These are phyloP conservation scores for Sphagnum fallax DNA, from an alignment of 228 moss, liverwort and hornwort genomes.

Conservation along the genomic window DNA sequence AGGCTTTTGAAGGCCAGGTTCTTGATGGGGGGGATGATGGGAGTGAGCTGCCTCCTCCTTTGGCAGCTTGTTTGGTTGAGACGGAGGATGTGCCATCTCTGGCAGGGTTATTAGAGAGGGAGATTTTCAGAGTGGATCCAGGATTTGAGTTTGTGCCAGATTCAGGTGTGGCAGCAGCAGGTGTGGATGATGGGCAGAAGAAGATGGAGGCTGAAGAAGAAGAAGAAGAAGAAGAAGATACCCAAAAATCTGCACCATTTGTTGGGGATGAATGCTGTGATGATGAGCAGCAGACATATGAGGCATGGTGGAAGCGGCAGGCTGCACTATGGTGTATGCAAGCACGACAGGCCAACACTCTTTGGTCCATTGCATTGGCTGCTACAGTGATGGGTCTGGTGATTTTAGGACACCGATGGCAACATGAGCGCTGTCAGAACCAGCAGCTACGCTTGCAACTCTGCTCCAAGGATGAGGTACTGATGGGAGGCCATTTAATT, in stretches of 20 bases:
- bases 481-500: neutral
- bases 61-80: conserved; percentile 20
- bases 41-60: conserved; percentile 2
- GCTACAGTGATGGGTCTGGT: conserved; percentile 54
- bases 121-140: conserved; percentile 32
- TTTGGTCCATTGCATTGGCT: conserved; percentile 47
- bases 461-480: conserved; percentile 43
- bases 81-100: conserved; percentile 16
- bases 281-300: conserved; percentile 7
- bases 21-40: conserved; percentile 17
- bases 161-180: too few species aligned
- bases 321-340: conserved; percentile 41
- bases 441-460: conserved; percentile 50
- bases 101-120: conserved; percentile 33
- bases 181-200: neutral
- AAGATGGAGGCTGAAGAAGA: conserved; percentile 14
- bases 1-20: conserved; percentile 20
- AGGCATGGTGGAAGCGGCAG: conserved; percentile 50
- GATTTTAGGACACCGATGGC: conserved; percentile 50
- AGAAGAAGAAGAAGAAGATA: conserved; percentile 10
- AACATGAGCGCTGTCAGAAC: conserved; percentile 53
- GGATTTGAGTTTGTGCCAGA: conserved; percentile 33
- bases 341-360: conserved; percentile 42
- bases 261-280: conserved; percentile 10
- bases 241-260: conserved; percentile 16